Conservation (phyloP, 108 stramenopile species). For the Cylindrotheca closterium region DNA sequence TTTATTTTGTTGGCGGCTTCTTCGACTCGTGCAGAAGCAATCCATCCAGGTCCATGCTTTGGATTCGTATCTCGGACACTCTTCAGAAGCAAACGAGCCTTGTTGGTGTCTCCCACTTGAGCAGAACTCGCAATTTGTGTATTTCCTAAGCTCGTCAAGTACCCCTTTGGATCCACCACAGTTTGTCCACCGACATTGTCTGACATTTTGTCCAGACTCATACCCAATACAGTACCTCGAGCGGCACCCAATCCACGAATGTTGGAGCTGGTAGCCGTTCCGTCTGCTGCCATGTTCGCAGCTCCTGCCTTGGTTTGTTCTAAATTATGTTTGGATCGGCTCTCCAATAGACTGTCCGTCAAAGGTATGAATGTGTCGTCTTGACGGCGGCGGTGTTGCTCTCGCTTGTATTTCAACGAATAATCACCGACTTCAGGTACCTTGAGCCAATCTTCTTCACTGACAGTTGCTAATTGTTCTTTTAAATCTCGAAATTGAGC, state of each 20-base stretch:
- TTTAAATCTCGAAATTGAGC: conserved; percentile 97
- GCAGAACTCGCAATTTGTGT: conserved; percentile 66
- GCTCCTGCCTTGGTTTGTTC: conserved; percentile 52
- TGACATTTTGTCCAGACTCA: conserved; percentile 90
- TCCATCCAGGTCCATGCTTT: conserved; percentile 97
- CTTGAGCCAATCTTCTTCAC: conserved; percentile 92
- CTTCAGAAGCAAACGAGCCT: conserved; percentile 92
- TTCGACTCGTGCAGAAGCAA: conserved; percentile 96
- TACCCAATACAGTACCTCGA: conserved; percentile 88
- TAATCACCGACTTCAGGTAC: conserved; percentile 96
- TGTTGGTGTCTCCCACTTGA: conserved; percentile 93
- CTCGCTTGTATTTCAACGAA: conserved; percentile 80
- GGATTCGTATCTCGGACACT: conserved; percentile 96
- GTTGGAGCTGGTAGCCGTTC: conserved; percentile 19
- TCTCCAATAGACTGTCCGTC: conserved; percentile 84
- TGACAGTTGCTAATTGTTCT: conserved; percentile 81
- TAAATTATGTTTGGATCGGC: conserved; percentile 32
- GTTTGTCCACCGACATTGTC: conserved; percentile 91
- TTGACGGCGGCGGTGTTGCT: conserved; percentile 74
- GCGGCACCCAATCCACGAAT: conserved; percentile 85
- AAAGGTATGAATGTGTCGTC: conserved; percentile 90
- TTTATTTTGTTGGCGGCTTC: conserved; percentile 91
- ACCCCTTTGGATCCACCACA: conserved; percentile 94
- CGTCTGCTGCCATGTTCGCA: conserved; percentile 18
- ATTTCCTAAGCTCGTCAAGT: conserved; percentile 85